phyloP scores from a whole-genome alignment of 2,329 filamentous ascomycete genomes.

The Pseudovirgaria hyperparasitica region DNA sequence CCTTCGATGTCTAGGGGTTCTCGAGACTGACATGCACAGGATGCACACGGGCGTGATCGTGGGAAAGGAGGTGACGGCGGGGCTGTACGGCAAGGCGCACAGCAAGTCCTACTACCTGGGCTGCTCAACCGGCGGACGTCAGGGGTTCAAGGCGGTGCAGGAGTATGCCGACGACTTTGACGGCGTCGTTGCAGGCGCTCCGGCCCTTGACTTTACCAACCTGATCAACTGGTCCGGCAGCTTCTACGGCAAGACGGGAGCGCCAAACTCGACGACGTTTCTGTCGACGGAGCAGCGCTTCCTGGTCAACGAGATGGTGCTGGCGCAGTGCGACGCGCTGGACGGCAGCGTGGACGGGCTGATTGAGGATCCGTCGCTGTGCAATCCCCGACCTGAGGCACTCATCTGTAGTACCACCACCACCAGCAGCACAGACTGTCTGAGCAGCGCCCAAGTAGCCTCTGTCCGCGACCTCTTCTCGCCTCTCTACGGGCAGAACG shows the following conservation, averaged over 20 bases:
- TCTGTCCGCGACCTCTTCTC: conserved; percentile 31
- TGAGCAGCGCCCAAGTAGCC: conserved; percentile 30
- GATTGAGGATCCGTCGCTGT: conserved; percentile 33
- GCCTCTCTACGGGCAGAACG: conserved; percentile 29
- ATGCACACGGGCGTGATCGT: conserved; percentile 25
- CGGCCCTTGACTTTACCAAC: conserved; percentile 20
- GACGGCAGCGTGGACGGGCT: conserved; percentile 38
- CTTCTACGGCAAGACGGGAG: conserved; percentile 5
- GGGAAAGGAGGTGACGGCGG: conserved; percentile 27
- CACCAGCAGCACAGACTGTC: conserved; percentile 25
- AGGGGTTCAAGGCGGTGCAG: conserved; percentile 21
- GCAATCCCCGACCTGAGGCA: conserved; percentile 28
- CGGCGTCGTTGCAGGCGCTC: conserved; percentile 22
- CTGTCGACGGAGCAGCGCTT: conserved; percentile 27
- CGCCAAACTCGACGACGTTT: conserved; percentile 21
- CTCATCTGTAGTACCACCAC: conserved; percentile 23
- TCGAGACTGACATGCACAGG: conserved; percentile 5
- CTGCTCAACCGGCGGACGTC: conserved; percentile 25
- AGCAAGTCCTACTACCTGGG: conserved; percentile 28
- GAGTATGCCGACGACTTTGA: conserved; percentile 24
- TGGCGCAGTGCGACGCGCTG: conserved; percentile 37
- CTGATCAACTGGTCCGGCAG: conserved; percentile 4
- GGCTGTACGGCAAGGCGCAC: conserved; percentile 27
- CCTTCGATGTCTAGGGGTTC: background rate
- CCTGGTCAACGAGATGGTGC: conserved; percentile 27